Evolutionary conservation across 2,329 filamentous ascomycete species (phyloP).

Genomic region (Furcasterigmium furcatum): DNA sequence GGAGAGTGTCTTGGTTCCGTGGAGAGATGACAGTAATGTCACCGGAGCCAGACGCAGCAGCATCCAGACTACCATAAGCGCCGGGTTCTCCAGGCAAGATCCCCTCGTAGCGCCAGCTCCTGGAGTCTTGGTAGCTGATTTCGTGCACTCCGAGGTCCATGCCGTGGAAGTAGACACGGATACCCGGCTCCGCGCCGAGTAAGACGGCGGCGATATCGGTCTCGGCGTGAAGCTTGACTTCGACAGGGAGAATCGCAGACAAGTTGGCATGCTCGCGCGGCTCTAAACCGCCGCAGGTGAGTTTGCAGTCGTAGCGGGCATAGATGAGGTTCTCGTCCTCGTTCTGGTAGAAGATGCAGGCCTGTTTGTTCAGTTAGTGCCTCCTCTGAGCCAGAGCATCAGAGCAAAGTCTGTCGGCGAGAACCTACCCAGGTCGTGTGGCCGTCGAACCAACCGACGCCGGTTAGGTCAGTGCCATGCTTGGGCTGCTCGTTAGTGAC

Average conservation of each 20-base stretch:
- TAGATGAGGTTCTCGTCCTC: constrained; percentile 8
- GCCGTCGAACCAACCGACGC: constrained; percentile 2
- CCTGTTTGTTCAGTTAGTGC: constrained; percentile 7
- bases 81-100: constrained; percentile 25
- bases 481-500: background rate
- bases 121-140: constrained; percentile 22
- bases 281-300: constrained; percentile 26
- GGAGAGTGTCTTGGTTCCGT: constrained; percentile 26
- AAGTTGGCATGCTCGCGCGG: constrained; percentile 24
- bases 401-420: no score
- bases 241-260: constrained; percentile 14
- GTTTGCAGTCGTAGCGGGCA: constrained; percentile 26
- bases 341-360: constrained; percentile 8
- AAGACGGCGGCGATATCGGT: constrained; percentile 26
- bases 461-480: background rate
- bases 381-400: no score
- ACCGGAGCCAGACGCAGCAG: constrained; percentile 18
- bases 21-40: constrained; percentile 31
- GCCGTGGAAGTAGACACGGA: constrained; percentile 35
- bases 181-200: constrained; percentile 26
- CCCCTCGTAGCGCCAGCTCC: constrained; percentile 24
- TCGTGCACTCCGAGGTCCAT: constrained; percentile 22
- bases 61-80: constrained; percentile 21
- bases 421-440: background rate
- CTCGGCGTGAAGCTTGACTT: constrained; percentile 18